Percentiles rank a stretch among this genome's conserved stretches.
phyloP scores from a whole-genome alignment of 257 asterid species.

The Solanum ossicruentum region DNA sequence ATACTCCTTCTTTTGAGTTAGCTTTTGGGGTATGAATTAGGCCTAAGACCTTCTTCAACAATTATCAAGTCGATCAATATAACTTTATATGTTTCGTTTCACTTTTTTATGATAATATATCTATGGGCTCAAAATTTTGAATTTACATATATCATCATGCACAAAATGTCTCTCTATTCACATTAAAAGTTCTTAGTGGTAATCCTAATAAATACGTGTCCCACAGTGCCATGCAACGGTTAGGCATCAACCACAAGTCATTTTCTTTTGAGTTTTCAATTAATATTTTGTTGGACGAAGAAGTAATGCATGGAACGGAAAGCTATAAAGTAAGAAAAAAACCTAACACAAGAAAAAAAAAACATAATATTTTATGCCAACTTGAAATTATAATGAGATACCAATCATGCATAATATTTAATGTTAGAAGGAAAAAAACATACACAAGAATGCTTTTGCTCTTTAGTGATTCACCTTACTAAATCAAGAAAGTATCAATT shows the following conservation, averaged over 20 bases:
- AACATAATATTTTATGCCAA: background rate
- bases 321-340: background rate
- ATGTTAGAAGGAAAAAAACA: background rate
- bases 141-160: too few species aligned
- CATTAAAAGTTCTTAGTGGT: too few species aligned
- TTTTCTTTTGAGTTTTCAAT: background rate
- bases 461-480: too few species aligned
- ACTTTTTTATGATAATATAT: too few species aligned
- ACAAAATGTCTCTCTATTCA: too few species aligned
- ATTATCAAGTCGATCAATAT: too few species aligned
- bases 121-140: accelerated
- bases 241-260: background rate
- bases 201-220: background rate
- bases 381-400: background rate
- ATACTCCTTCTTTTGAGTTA: too few species aligned
- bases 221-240: background rate
- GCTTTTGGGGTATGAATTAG: too few species aligned
- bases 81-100: too few species aligned
- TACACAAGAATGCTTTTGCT: background rate
- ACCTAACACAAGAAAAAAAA: too few species aligned
- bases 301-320: background rate
- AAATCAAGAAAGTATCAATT: too few species aligned
- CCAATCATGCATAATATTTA: background rate
- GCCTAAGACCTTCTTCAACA: too few species aligned
- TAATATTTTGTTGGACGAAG: background rate